These are phyloP conservation scores for Kitagawia praeruptora DNA, from an alignment of 129 eudicot genomes.

Conservation along the genomic window DNA sequence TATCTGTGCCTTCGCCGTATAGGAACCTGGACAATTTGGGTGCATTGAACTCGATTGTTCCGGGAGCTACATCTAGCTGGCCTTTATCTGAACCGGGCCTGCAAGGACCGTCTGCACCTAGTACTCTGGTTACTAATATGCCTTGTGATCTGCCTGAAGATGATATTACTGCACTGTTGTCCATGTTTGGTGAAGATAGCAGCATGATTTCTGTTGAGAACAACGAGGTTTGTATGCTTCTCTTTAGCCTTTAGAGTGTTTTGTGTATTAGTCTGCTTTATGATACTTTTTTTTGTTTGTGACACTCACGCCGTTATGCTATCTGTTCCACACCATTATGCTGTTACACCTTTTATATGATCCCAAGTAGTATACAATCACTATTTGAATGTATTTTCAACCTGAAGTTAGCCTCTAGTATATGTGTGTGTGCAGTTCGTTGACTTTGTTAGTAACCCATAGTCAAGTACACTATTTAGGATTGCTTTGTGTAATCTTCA, in stretches of 20 bases:
- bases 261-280: not conserved
- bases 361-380: not conserved
- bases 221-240: not conserved
- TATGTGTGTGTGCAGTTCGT: not conserved
- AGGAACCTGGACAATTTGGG: conserved; percentile 13
- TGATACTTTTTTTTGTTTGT: not conserved
- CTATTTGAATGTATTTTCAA: not conserved
- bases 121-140: conserved; percentile 12
- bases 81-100: conserved; percentile 22
- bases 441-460: not conserved
- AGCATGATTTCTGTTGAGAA: conserved; percentile 5
- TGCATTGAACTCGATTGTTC: conserved; percentile 8
- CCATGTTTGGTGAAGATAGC: conserved; percentile 22
- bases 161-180: conserved; percentile 28
- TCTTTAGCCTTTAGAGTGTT: not conserved
- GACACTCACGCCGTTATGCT: not conserved
- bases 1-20: not conserved
- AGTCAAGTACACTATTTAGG: not conserved
- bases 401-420: not conserved
- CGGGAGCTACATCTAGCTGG: conserved; percentile 6
- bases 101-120: conserved; percentile 27
- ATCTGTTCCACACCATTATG: not conserved
- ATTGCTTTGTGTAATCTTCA: not conserved
- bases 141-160: conserved; percentile 28
- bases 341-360: not conserved